A percentile compares a stretch with the other conserved stretches of the same genome.
Evolutionary conservation across 1,139 yeast species (phyloP).

Genomic region (Hansenula anomala): DNA sequence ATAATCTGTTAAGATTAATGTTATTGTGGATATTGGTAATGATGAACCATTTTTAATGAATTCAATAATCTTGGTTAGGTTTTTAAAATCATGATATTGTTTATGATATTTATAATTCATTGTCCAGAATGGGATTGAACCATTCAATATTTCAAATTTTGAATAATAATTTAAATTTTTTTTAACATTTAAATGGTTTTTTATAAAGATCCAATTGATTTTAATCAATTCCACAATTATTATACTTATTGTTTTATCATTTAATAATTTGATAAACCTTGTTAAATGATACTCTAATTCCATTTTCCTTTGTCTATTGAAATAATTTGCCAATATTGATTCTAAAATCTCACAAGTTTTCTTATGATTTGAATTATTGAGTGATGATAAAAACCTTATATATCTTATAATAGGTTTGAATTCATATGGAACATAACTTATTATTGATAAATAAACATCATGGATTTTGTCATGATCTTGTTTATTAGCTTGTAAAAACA

Average conservation of each 20-base stretch:
- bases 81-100: conserved; percentile 35
- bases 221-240: conserved; percentile 35
- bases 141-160: conserved; percentile 31
- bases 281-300: conserved; percentile 10
- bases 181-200: conserved; percentile 33
- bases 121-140: conserved; percentile 50
- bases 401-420: conserved; percentile 17
- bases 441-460: conserved; percentile 16
- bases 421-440: conserved; percentile 10
- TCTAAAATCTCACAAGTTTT: conserved; percentile 23
- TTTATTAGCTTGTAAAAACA: conserved; percentile 15
- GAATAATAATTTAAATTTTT: conserved; percentile 39
- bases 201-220: conserved; percentile 29
- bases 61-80: conserved; percentile 38
- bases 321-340: conserved; percentile 18
- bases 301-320: conserved; percentile 13
- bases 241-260: conserved; percentile 29
- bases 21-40: conserved; percentile 44
- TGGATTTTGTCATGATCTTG: conserved; percentile 15
- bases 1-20: conserved; percentile 34
- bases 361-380: conserved; percentile 16
- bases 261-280: conserved; percentile 25
- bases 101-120: conserved; percentile 50
- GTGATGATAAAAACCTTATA: conserved; percentile 17
- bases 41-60: conserved; percentile 38